A percentile compares a stretch with the other conserved stretches of the same genome.
Evolutionary conservation across 2,329 filamentous ascomycete species (phyloP).

Genomic region (Fragosphaeria purpurea): DNA sequence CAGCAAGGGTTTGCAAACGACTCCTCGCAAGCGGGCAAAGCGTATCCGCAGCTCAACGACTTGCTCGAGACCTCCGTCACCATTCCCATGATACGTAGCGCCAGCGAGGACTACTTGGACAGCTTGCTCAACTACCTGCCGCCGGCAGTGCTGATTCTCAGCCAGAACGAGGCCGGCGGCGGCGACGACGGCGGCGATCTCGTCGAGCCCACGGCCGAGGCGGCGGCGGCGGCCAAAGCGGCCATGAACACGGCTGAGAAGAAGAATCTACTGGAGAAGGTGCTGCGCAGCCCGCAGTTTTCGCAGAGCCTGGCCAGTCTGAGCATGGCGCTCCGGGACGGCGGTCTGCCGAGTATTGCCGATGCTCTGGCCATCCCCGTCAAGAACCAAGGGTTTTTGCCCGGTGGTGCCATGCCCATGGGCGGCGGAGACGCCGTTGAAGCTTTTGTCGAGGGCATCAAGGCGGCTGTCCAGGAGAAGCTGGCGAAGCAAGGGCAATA

Average conservation of each 20-base stretch:
- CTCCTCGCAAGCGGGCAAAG: constrained; percentile 28
- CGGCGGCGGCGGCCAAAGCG: constrained; percentile 62
- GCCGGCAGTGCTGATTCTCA: constrained; percentile 64
- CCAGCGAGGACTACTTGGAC: constrained; percentile 59
- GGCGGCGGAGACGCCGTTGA: constrained; percentile 84
- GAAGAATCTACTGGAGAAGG: constrained; percentile 67
- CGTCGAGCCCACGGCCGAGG: constrained; percentile 56
- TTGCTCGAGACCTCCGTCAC: constrained; percentile 71
- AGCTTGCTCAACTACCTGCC: constrained; percentile 70
- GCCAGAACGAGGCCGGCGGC: constrained; percentile 53
- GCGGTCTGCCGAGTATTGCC: constrained; percentile 77
- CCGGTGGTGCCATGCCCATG: constrained; percentile 65
- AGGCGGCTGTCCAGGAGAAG: constrained; percentile 60
- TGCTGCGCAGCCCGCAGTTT: constrained; percentile 84
- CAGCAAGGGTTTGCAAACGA: constrained; percentile 26
- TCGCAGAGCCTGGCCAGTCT: constrained; percentile 75
- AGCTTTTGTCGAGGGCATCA: constrained; percentile 83
- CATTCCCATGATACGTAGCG: constrained; percentile 60
- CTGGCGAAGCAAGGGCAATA: constrained; percentile 11
- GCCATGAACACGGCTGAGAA: constrained; percentile 68
- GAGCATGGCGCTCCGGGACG: constrained; percentile 80
- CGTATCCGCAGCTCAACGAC: constrained; percentile 77
- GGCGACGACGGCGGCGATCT: constrained; percentile 39
- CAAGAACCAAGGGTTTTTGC: constrained; percentile 73
- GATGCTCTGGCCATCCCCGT: constrained; percentile 76